These are phyloP conservation scores for Kazachstania sp. DNA, from an alignment of 1,139 yeast species.

Conservation along the genomic window DNA sequence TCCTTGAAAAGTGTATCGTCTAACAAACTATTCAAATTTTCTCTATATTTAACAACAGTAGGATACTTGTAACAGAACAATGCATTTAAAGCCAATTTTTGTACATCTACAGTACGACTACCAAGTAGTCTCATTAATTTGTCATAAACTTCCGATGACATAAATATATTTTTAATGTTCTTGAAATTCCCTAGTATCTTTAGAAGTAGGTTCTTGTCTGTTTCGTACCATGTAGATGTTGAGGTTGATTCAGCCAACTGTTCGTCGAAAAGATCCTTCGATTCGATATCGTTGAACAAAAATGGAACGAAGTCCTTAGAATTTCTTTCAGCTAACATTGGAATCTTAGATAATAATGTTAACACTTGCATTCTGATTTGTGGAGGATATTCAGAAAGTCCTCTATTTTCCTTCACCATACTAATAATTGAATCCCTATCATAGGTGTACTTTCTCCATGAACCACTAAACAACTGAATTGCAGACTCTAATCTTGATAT, in stretches of 20 bases:
- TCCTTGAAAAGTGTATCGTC: slow-evolving; percentile 84
- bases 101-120: slow-evolving; percentile 54
- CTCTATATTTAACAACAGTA: slow-evolving; percentile 57
- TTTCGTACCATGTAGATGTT: slow-evolving; percentile 43
- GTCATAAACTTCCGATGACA: slow-evolving; percentile 45
- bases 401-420: slow-evolving; percentile 33
- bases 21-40: slow-evolving; percentile 61
- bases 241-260: slow-evolving; percentile 27
- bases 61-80: slow-evolving; percentile 59
- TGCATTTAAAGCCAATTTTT: slow-evolving; percentile 64
- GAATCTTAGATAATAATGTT: slow-evolving; percentile 42
- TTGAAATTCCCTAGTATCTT: slow-evolving; percentile 58
- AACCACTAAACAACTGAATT: slow-evolving; percentile 21
- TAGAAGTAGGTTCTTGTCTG: slow-evolving; percentile 54
- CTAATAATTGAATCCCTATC: slow-evolving; percentile 35
- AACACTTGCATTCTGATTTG: slow-evolving; percentile 28
- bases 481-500: slow-evolving; percentile 34
- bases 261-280: slow-evolving; percentile 27
- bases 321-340: slow-evolving; percentile 60
- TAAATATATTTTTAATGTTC: slow-evolving; percentile 47
- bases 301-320: slow-evolving; percentile 49
- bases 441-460: slow-evolving; percentile 25
- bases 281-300: slow-evolving; percentile 34
- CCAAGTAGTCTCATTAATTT: slow-evolving; percentile 52
- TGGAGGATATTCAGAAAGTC: slow-evolving; percentile 29